Base-by-base conservation (phyloP, 139 green algal genomes). In the Ostreobium quekettii region DNA sequence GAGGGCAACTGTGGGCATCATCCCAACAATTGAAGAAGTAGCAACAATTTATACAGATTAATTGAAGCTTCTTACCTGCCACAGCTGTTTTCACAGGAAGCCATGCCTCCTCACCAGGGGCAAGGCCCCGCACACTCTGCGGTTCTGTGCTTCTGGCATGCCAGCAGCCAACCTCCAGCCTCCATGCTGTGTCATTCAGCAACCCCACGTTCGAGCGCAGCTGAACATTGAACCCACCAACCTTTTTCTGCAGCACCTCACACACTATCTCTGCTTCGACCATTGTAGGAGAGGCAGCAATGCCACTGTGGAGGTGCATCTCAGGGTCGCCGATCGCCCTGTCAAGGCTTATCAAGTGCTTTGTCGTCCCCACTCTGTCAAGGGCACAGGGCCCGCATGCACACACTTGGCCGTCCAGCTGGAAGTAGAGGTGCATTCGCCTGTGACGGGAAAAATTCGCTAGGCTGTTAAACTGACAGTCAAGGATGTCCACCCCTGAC, bases 41-140 rank as follows among this genome's bases (percentile, higher is more conserved):
- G 42, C 15, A 53, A 53, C 15, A 53, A 53, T 26, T 53, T 53
- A 11, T 53, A 26, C 19, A 53, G n/a, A n/a, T n/a, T n/a, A n/a
- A n/a, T n/a, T n/a, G n/a, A n/a, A n/a, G n/a, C n/a, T n/a, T n/a
- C n/a, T n/a, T n/a, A 46, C 59, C 59, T 39, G 46, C 6, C 5
- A 33, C 7, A 32, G 32, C 59, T n/a, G 59, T 66, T 35, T 48
- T 66, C 19, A 66, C 32, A n/a, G 59, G 59, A 66, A 66, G 29
- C 59, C 59, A 66, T 11, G 47, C 29, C 26, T 6, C 24, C 7
- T 46, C 30, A 5, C 7, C 19, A 11, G 59, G 30, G 46, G 46
- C 59, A 39, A 66, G 4, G 47, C 46, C 11, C 19, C 6, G 46
- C 28, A 66, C 30, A 26, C 29, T 11, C 19, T 7, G 30, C 7